Evolutionary conservation across 225 moss, liverwort and hornwort genomes (phyloP).

Genomic region (Lunularia cruciata): DNA sequence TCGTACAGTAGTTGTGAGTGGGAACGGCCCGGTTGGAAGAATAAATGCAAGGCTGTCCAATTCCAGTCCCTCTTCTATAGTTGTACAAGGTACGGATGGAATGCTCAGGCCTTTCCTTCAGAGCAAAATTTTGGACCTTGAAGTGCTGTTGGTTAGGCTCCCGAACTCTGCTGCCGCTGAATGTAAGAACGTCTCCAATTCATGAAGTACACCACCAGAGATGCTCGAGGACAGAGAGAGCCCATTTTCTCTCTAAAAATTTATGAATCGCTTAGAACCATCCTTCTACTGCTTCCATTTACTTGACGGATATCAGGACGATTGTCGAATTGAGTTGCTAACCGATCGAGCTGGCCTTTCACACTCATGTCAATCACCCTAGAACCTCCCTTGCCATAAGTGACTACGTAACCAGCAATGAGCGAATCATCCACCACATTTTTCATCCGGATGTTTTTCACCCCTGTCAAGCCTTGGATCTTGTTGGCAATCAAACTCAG

Average conservation of each 20-base stretch:
- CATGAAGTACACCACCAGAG: no score
- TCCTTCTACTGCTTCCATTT: background rate
- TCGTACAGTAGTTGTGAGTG: background rate
- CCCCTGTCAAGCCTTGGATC: slow-evolving; percentile 35
- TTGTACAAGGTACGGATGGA: background rate
- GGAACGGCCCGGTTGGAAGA: background rate
- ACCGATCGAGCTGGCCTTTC: slow-evolving; percentile 37
- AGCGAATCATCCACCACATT: slow-evolving; percentile 37
- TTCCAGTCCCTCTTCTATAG: background rate
- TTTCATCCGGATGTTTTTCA: slow-evolving; percentile 28
- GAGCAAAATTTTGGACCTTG: background rate
- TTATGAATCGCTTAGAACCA: no score
- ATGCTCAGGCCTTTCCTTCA: background rate
- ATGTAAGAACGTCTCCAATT: no score
- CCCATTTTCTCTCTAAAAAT: no score
- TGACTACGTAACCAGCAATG: slow-evolving; percentile 34
- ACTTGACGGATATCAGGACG: background rate
- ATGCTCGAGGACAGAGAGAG: background rate
- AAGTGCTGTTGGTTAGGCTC: background rate
- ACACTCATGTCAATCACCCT: slow-evolving; percentile 38
- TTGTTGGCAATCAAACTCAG: slow-evolving; percentile 26
- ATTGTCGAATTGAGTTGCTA: slow-evolving; percentile 12
- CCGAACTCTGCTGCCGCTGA: background rate
- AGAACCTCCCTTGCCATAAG: slow-evolving; percentile 24
- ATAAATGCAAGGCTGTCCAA: background rate